A percentile compares a stretch with the other conserved stretches of the same genome.
Conservation (phyloP, 2,329 filamentous ascomycete species). For the Moelleriella libera region DNA sequence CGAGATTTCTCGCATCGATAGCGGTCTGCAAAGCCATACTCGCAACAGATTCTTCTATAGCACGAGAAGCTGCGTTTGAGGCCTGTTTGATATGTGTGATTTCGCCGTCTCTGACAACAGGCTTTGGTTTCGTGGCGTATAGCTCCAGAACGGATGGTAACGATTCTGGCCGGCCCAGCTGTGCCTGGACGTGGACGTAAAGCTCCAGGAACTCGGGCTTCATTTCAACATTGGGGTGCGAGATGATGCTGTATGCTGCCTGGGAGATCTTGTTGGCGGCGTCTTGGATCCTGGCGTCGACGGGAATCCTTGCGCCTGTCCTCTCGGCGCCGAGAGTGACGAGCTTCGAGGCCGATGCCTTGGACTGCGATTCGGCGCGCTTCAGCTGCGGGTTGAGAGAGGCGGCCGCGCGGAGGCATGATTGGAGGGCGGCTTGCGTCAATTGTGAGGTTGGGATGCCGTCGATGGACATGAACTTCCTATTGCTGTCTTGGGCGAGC, state of each 20-base stretch:
- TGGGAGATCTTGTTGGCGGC: conserved; percentile 39
- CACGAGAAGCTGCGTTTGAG: conserved; percentile 54
- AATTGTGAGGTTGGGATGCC: conserved; percentile 29
- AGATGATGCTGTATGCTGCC: conserved; percentile 55
- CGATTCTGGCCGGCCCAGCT: conserved; percentile 58
- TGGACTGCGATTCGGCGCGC: conserved; percentile 22
- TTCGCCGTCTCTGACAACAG: conserved; percentile 42
- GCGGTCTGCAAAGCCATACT: conserved; percentile 65
- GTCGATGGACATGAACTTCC: conserved; percentile 27
- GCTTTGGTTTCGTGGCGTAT: conserved; percentile 71
- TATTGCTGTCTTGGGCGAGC: conserved; percentile 26
- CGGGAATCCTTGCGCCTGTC: conserved; percentile 14
- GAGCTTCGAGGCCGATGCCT: conserved; percentile 38
- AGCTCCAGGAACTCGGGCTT: conserved; percentile 54
- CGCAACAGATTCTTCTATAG: conserved; percentile 57
- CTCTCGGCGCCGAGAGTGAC: conserved; percentile 28
- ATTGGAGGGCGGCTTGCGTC: conserved; percentile 27
- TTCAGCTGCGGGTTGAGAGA: conserved; percentile 25
- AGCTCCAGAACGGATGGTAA: conserved; percentile 69
- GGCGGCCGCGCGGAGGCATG: conserved; percentile 29
- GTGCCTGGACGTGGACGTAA: conserved; percentile 66
- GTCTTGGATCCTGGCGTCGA: conserved; percentile 23
- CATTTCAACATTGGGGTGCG: conserved; percentile 67
- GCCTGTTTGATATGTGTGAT: conserved; percentile 48
- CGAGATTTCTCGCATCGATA: conserved; percentile 64